Conservation (phyloP, 2,329 filamentous ascomycete species). For the Epichloe hybrida region DNA sequence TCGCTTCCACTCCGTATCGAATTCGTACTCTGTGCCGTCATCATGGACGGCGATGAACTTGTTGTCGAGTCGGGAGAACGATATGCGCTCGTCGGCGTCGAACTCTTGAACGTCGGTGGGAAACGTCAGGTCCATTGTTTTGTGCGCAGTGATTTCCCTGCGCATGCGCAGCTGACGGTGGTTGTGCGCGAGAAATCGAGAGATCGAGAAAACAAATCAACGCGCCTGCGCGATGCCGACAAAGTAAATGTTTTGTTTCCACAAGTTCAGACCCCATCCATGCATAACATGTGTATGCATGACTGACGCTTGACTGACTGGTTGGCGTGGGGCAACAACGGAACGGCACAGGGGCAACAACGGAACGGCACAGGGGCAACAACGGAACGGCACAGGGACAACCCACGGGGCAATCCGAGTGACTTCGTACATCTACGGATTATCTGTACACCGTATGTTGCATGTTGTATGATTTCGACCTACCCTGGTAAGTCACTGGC, state of each 20-base stretch:
- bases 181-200: neutral
- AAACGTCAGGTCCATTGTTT: constrained; percentile 27
- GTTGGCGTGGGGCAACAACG: neutral
- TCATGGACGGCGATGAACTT: constrained; percentile 78
- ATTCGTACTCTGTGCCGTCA: constrained; percentile 76
- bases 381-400: too few species aligned
- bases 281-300: too few species aligned
- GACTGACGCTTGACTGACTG: neutral
- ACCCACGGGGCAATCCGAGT: too few species aligned
- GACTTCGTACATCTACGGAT: too few species aligned
- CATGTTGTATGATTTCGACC: too few species aligned
- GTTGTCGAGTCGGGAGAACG: constrained; percentile 69
- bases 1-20: constrained; percentile 53
- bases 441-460: too few species aligned
- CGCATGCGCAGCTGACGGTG: neutral
- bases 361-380: neutral
- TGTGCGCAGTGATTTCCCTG: neutral
- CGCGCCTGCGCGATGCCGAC: neutral
- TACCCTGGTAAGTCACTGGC: too few species aligned
- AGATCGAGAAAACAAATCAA: neutral
- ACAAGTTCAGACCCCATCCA: too few species aligned
- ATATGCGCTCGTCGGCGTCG: constrained; percentile 66
- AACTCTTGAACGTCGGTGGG: constrained; percentile 55
- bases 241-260: neutral
- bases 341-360: too few species aligned